Base-by-base conservation (phyloP, 2,329 filamentous ascomycete genomes). In the Diaporthe citrichinensis region DNA sequence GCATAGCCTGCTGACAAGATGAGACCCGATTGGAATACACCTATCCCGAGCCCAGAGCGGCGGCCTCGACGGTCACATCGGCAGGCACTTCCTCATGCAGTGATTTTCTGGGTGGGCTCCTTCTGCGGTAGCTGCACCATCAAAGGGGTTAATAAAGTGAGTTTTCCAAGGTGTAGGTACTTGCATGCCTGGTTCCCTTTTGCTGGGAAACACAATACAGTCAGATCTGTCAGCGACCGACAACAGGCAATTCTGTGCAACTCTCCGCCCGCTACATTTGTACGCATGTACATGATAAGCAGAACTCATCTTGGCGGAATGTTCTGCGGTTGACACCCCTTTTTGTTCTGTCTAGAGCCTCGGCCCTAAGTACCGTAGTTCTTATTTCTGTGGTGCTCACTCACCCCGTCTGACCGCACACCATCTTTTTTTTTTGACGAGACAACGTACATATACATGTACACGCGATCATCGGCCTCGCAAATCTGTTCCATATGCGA, bases 21-120 rank as follows among this genome's bases (percentile, higher is more conserved):
- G n/a, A 69, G 34, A 69, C 49, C 65, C 49, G 65, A 41, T 69
- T 69, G 65, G 34, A 69, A 55, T 12, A 20, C n/a, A 14, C 34
- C 28, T 55, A 14, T 17, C 49, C 65, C 49, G 44, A 55, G 65
- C 46, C 46, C 31, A 55, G 23, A 69, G 34, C n/a, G 39, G n/a
- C 15, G 34, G 23, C 14, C 41, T 12, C 28, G n/a, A 2, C 23
- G 2, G 65, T 41, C 15, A 39, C 10, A 55, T 36, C 5, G 28
- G 23, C 62, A 51, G 62, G 44, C 12, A 51, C 31, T 7, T 20
- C 1, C 6, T 7, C 39, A 14, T 65, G 41, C 25, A n/a, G 15
- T 31, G 41, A 28, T 14, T 14, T 25, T 15, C 2, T 53, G 31
- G 46, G 28, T 39, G 31, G 20, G 12, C 46, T 53, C 14, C 46